phyloP scores from a whole-genome alignment of 2,329 filamentous ascomycete species.

The Graphilbum fragrans region DNA sequence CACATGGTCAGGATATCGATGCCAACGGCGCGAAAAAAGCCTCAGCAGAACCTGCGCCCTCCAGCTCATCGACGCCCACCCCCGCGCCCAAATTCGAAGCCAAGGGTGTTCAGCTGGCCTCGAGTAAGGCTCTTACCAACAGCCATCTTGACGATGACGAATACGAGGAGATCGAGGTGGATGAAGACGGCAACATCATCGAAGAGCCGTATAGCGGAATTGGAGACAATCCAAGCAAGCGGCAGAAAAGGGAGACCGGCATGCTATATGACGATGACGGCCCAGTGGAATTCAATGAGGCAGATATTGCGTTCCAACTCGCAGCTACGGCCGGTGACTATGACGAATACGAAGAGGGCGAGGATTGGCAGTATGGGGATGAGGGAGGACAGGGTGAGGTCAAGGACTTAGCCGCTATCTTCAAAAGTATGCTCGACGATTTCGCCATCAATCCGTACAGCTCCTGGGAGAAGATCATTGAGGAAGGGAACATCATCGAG shows the following conservation, averaged over 20 bases:
- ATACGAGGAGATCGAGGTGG: conserved; percentile 64
- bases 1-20: conserved; percentile 17
- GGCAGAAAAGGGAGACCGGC: conserved; percentile 32
- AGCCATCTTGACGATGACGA: conserved; percentile 20
- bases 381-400: conserved; percentile 85
- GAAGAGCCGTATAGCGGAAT: conserved; percentile 33
- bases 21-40: neutral
- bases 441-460: conserved; percentile 73
- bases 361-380: conserved; percentile 60
- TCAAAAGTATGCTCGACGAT: conserved; percentile 79
- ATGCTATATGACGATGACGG: conserved; percentile 22
- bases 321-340: conserved; percentile 56
- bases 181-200: conserved; percentile 43
- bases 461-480: conserved; percentile 81
- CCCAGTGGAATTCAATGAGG: conserved; percentile 76
- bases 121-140: neutral
- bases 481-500: conserved; percentile 69
- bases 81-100: conserved; percentile 15
- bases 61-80: conserved; percentile 15
- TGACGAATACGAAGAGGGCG: conserved; percentile 25
- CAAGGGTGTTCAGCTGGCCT: neutral
- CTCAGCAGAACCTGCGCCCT: neutral
- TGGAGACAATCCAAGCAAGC: conserved; percentile 34
- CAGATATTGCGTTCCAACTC: conserved; percentile 86
- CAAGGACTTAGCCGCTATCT: conserved; percentile 64